phyloP scores from a whole-genome alignment of 768 basidiomycete species.

The Suillus lakei region DNA sequence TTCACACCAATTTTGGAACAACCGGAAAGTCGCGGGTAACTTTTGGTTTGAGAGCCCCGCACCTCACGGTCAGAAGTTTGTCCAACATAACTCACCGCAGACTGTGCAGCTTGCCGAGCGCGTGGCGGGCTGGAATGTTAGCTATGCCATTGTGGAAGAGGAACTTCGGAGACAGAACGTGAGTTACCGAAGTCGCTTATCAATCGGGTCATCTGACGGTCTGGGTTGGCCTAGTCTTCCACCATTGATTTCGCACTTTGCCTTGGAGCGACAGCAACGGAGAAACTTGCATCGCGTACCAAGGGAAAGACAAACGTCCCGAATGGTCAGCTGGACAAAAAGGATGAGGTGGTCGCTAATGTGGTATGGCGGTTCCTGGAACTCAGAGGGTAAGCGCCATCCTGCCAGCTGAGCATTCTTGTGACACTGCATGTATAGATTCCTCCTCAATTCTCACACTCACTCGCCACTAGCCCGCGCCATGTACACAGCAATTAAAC shows the following conservation, averaged over 20 bases:
- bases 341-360: constrained; percentile 98
- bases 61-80: constrained; percentile 55
- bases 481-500: constrained; percentile 81
- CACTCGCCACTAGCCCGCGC: constrained; percentile 92
- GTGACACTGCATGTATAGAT: constrained; percentile 51
- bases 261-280: constrained; percentile 85
- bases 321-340: constrained; percentile 78
- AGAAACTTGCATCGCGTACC: constrained; percentile 82
- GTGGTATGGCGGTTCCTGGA: constrained; percentile 99
- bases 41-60: constrained; percentile 76
- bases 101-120: constrained; percentile 89
- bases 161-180: constrained; percentile 97
- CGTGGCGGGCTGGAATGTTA: constrained; percentile 89
- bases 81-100: constrained; percentile 75
- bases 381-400: constrained; percentile 75
- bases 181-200: constrained; percentile 41
- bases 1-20: constrained; percentile 80
- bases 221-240: constrained; percentile 66
- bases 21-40: constrained; percentile 68
- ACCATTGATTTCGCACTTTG: constrained; percentile 97
- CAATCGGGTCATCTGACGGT: constrained; percentile 27
- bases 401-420: constrained; percentile 11
- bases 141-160: constrained; percentile 85
- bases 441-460: constrained; percentile 85
- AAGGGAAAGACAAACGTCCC: constrained; percentile 60